A percentile compares a stretch with the other conserved stretches of the same genome.
Conservation (phyloP, 2,329 filamentous ascomycete genomes). For the Capronia americana region DNA sequence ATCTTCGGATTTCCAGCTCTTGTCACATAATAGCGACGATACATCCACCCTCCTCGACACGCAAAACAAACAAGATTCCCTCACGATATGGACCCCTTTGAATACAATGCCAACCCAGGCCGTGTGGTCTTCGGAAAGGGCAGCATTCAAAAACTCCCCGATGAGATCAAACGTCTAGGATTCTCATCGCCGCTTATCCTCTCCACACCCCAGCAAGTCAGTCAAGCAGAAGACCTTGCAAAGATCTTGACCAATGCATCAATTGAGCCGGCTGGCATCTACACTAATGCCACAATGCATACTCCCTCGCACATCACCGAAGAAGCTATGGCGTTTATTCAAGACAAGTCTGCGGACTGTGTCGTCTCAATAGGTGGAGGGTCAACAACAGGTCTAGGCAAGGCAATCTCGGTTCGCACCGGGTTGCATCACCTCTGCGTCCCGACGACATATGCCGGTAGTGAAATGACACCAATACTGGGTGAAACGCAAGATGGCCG, state of each 20-base stretch:
- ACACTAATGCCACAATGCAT: constrained; percentile 67
- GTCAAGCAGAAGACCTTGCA: constrained; percentile 55
- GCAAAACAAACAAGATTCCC: background rate
- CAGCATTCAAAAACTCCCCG: constrained; percentile 57
- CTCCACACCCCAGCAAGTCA: constrained; percentile 61
- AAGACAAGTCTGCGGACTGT: constrained; percentile 57
- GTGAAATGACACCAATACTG: constrained; percentile 70
- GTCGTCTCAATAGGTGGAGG: constrained; percentile 68
- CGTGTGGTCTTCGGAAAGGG: constrained; percentile 65
- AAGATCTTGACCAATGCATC: constrained; percentile 50
- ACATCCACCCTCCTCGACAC: background rate
- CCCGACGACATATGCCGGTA: constrained; percentile 67
- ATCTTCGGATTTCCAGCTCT: background rate
- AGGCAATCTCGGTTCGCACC: constrained; percentile 62
- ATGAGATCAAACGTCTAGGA: constrained; percentile 53
- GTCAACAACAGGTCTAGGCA: constrained; percentile 67
- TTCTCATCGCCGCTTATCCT: constrained; percentile 61
- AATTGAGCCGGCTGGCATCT: constrained; percentile 57
- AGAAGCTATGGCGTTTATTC: constrained; percentile 58
- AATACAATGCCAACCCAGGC: constrained; percentile 61
- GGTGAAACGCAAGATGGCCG: constrained; percentile 65
- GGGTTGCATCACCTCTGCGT: constrained; percentile 65
- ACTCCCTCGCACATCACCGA: constrained; percentile 65
- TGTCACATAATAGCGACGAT: background rate
- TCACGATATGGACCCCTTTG: constrained; percentile 58